These are phyloP conservation scores for Beauveria caledonica DNA, from an alignment of 2,329 filamentous ascomycete genomes.

Conservation along the genomic window DNA sequence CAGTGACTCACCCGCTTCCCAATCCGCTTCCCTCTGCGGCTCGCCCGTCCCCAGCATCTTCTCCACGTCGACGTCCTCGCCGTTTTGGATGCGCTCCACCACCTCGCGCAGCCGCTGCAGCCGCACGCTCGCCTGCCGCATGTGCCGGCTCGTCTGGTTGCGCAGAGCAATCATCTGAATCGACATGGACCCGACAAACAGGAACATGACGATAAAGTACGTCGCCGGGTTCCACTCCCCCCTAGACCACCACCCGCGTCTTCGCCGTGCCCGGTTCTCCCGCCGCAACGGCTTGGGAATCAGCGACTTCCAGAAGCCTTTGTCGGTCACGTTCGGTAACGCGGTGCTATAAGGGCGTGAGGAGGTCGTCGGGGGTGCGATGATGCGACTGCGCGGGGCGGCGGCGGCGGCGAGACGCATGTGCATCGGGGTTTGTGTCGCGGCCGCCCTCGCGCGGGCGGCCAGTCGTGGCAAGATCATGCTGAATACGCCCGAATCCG, in stretches of 20 bases:
- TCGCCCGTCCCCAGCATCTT: constrained; percentile 72
- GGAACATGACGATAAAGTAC: constrained; percentile 73
- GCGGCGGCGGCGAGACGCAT: background rate
- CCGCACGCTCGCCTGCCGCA: constrained; percentile 68
- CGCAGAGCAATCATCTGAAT: constrained; percentile 84
- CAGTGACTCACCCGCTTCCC: constrained; percentile 69
- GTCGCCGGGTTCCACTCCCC: constrained; percentile 74
- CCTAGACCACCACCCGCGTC: constrained; percentile 29
- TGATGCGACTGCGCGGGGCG: background rate
- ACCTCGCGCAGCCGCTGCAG: constrained; percentile 70
- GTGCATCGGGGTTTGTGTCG: background rate
- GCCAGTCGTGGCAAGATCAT: background rate
- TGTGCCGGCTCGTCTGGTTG: constrained; percentile 64
- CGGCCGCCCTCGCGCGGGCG: background rate
- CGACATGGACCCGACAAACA: constrained; percentile 88
- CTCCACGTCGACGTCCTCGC: constrained; percentile 79
- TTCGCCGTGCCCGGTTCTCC: constrained; percentile 22
- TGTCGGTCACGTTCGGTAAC: constrained; percentile 43
- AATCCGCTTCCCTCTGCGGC: constrained; percentile 65
- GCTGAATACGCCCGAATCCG: background rate
- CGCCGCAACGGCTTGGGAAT: constrained; percentile 58
- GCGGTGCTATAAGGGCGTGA: constrained; percentile 23
- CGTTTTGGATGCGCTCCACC: constrained; percentile 59
- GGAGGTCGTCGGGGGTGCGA: background rate
- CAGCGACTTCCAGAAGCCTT: constrained; percentile 61